A percentile compares a stretch with the other conserved stretches of the same genome.
phyloP scores from a whole-genome alignment of 202 grass and related monocot species.

The Zizania palustris region DNA sequence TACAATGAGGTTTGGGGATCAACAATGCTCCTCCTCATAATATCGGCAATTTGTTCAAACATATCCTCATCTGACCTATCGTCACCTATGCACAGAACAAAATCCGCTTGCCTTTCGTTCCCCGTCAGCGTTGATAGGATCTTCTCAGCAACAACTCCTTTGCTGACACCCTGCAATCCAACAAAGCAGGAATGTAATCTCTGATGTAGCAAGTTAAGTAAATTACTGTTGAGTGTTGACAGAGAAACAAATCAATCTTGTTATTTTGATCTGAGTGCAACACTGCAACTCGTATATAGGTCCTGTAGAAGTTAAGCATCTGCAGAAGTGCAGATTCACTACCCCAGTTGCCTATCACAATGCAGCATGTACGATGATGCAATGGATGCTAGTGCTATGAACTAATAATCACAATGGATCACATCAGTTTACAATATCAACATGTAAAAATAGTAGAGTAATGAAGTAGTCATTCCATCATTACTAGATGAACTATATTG shows the following conservation, averaged over 20 bases:
- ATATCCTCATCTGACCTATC: constrained; percentile 78
- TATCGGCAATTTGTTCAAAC: constrained; percentile 62
- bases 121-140: constrained; percentile 57
- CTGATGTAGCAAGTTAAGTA: background rate
- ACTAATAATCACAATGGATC: background rate
- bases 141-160: constrained; percentile 65
- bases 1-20: constrained; percentile 50
- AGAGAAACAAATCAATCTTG: background rate
- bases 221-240: background rate
- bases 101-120: constrained; percentile 64
- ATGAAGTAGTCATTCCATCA: background rate
- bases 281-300: background rate
- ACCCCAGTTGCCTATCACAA: background rate
- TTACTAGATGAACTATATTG: constrained; percentile 8
- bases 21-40: constrained; percentile 52
- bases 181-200: constrained; percentile 22
- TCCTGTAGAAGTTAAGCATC: background rate
- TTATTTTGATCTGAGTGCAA: background rate
- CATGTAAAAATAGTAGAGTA: background rate
- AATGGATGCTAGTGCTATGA: background rate
- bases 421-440: background rate
- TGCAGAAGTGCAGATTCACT: background rate
- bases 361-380: constrained; percentile 11
- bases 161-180: constrained; percentile 56
- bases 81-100: constrained; percentile 64